phyloP scores from a whole-genome alignment of 139 green algal genomes.

The Coccomyxa sp. region DNA sequence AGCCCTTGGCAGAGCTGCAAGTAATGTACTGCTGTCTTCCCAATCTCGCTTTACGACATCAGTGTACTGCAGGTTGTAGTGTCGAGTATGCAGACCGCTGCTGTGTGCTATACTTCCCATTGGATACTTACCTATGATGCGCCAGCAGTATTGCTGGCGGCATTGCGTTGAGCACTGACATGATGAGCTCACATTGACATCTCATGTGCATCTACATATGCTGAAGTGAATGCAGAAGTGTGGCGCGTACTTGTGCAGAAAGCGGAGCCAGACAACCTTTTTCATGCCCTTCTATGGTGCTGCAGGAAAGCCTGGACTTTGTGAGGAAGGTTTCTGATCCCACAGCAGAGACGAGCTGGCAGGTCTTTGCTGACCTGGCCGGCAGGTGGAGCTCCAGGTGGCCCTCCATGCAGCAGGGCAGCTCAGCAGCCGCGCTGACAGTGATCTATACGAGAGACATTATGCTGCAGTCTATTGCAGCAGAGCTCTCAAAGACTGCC shows the following conservation, averaged over 20 bases:
- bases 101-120: neutral
- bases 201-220: too few species aligned
- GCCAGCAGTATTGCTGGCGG: too few species aligned
- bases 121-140: neutral
- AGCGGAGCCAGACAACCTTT: too few species aligned
- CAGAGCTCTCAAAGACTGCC: neutral
- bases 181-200: too few species aligned
- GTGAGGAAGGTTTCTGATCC: neutral
- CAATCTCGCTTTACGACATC: neutral
- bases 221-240: too few species aligned
- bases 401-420: constrained; percentile 4
- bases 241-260: too few species aligned
- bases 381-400: constrained; percentile 15
- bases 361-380: constrained; percentile 1
- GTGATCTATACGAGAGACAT: constrained; percentile 2
- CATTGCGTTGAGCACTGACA: neutral
- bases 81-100: neutral
- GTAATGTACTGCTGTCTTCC: neutral
- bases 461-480: constrained; percentile 10
- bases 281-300: neutral
- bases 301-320: neutral
- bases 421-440: constrained; percentile 1
- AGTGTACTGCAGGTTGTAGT: neutral
- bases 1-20: constrained; percentile 22
- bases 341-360: neutral